phyloP scores from a whole-genome alignment of 139 green algal species.

The Ostreobium quekettii region DNA sequence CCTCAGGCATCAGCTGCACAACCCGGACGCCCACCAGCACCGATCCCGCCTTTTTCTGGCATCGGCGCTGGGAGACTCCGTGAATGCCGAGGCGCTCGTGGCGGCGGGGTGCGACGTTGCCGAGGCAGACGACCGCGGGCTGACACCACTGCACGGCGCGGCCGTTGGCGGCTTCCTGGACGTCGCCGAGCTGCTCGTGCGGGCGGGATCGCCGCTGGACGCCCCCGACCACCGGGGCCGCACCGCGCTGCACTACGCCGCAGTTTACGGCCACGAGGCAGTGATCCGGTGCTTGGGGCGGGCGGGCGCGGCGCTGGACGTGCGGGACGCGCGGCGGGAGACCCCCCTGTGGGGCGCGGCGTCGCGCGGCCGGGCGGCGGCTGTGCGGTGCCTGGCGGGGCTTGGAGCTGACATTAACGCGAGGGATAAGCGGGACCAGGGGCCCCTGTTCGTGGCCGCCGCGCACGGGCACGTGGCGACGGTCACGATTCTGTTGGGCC shows the following conservation, averaged over 20 bases:
- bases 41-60: too few relatives aligned
- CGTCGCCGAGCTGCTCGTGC: background rate
- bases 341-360: background rate
- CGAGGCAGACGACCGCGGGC: background rate
- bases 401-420: background rate
- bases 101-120: background rate
- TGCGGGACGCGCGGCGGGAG: background rate
- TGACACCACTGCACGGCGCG: background rate
- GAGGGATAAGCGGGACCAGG: background rate
- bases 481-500: background rate
- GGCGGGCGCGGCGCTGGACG: background rate
- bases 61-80: background rate
- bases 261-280: constrained; percentile 30
- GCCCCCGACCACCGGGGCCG: constrained; percentile 21
- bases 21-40: too few relatives aligned
- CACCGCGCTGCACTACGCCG: constrained; percentile 36
- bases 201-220: background rate
- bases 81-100: background rate
- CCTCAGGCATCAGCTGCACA: too few relatives aligned
- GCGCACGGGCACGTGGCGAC: background rate
- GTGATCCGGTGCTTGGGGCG: background rate
- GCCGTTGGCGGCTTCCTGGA: constrained; percentile 6
- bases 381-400: background rate
- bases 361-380: too few relatives aligned
- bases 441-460: background rate